Conservation (phyloP, 106 monocot genomes). For the Dioscorea dumetorum region DNA sequence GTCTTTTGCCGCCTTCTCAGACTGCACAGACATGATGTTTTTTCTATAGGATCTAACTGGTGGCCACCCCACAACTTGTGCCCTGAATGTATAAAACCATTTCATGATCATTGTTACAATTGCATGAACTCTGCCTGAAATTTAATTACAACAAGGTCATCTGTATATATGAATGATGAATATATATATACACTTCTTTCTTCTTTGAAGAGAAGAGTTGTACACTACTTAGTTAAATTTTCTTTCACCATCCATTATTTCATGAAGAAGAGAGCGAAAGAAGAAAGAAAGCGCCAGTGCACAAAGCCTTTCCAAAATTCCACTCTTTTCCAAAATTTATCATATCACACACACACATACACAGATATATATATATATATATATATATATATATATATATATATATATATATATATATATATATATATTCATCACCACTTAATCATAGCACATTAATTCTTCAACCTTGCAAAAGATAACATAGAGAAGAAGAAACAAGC, state of each 20-base stretch:
- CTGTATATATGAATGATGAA: not conserved
- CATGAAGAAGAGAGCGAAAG: too few species aligned
- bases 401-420: too few species aligned
- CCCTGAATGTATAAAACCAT: slow-evolving; percentile 29
- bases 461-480: not conserved
- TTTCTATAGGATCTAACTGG: slow-evolving; percentile 66
- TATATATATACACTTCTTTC: too few species aligned
- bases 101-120: too few species aligned
- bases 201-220: too few species aligned
- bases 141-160: not conserved
- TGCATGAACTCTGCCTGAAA: not conserved
- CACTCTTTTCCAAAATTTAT: not conserved
- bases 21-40: slow-evolving; percentile 48
- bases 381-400: too few species aligned
- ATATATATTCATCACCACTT: too few species aligned
- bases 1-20: slow-evolving; percentile 22
- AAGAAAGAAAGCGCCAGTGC: not conserved
- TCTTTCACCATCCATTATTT: too few species aligned
- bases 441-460: too few species aligned
- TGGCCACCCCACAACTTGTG: slow-evolving; percentile 78
- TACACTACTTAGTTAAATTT: too few species aligned
- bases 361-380: too few species aligned
- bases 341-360: not conserved
- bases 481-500: not conserved
- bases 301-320: not conserved